Base-by-base conservation (phyloP, 108 stramenopile species). In the Conticribra weissflogii region DNA sequence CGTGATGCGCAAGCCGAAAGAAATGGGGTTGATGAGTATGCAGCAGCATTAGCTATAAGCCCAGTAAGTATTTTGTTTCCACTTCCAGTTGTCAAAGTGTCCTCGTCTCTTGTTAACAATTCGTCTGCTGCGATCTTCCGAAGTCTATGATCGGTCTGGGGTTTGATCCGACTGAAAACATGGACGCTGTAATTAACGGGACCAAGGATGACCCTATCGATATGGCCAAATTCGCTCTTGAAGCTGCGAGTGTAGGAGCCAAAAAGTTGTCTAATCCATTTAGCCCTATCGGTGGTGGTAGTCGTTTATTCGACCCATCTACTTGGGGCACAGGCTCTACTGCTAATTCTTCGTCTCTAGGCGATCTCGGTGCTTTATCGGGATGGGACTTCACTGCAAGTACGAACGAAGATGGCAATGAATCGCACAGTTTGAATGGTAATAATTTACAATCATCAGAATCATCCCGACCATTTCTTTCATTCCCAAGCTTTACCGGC, bases 41-140 rank as follows among this genome's bases (percentile, higher is more conserved):
- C 94, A 15, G 82, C 76, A 47, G 89, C 85, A 64, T 92, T 88
- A 85, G 90, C 89, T 22, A 89, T 90, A 21, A 94, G 87, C 51
- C 77, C 77, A 28, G 36, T 41, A 12, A 41, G 36, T 41, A 12
- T 9, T 41, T 41, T 12, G 36, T 41, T 41, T n/a, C n/a, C n/a
- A n/a, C n/a, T n/a, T n/a, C n/a, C n/a, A n/a, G n/a, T n/a, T n/a
- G n/a, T n/a, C n/a, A n/a, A n/a, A n/a, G n/a, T n/a, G n/a, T n/a
- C n/a, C n/a, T n/a, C n/a, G n/a, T n/a, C n/a, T n/a, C n/a, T n/a
- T n/a, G n/a, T n/a, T n/a, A n/a, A n/a, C n/a, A n/a, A n/a, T n/a
- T n/a, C n/a, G n/a, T 41, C 12, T 41, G 36, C 36, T 9, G 5
- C 12, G 36, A 41, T 41, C 36, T 41, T 41, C 36, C 36, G 5